Evolutionary conservation across 495 filamentous ascomycete species (phyloP), one percentile per base, ranked within the genome.

Genomic region (Penicillium turbatum): DNA sequence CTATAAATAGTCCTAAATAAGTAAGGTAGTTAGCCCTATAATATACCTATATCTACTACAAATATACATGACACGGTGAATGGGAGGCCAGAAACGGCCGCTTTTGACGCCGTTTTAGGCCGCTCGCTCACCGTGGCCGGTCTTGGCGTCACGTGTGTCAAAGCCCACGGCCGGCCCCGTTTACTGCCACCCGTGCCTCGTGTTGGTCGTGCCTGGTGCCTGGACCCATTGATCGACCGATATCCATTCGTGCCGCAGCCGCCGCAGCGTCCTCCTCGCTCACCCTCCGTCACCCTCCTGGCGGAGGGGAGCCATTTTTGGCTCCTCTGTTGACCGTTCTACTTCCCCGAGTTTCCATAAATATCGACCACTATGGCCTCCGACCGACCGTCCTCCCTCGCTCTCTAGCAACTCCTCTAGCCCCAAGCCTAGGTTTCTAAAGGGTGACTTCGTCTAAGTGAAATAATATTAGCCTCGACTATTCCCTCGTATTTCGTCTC

Each of bases 41-140:
- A n/a, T n/a, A n/a, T n/a, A n/a, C n/a, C n/a, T n/a, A n/a, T n/a
- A n/a, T n/a, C n/a, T n/a, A 12, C 42, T 58, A 39, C 27, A 21
- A 11, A 46, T 54, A 52, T 34, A 27, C 10, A 54, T 59, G 53
- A 53, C 21, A 61, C 49, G 57, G 57, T 61, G 48, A 61, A 50
- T 50, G 44, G 53, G 44, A 48, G 57, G 57, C 57, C 49, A 53
- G 50, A 61, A 61, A 56, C 27, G 57, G 57, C 57, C 39, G 31
- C 49, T 19, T 53, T 21, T 39, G 57, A 49, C 30, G 57, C 57
- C 49, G 57, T 53, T 60, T 60, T 55, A 52, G 39, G 57, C 57
- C 51, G 1, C 42, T 31, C 41, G 24, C 57, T 60, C 46, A 60
- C 57, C 36, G 42, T 52, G 8, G 47, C 7, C 40, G 57, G 51